Conservation (phyloP, 2,329 filamentous ascomycete genomes). For the Aureobasidium leucospermi region DNA sequence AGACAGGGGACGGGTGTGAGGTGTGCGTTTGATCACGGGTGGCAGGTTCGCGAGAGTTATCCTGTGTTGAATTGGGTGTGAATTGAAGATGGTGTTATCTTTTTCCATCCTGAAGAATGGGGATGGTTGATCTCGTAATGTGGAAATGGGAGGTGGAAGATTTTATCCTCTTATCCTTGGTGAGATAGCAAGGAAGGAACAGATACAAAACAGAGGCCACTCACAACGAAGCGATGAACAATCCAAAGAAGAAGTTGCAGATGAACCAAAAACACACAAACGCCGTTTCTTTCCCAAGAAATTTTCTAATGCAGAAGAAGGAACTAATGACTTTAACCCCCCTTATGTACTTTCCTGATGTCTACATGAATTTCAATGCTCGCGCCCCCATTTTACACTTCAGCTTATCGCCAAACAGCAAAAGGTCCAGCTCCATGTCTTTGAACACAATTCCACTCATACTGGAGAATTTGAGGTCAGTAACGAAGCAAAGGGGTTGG, state of each 20-base stretch:
- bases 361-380: background rate
- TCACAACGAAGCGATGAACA: no score
- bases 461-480: conserved; percentile 13
- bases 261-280: no score
- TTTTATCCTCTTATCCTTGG: no score
- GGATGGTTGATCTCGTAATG: no score
- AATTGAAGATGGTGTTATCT: background rate
- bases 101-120: no score
- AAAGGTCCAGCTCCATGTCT: conserved; percentile 8
- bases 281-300: no score
- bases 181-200: no score
- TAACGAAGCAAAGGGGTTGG: background rate
- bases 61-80: background rate
- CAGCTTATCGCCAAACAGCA: background rate
- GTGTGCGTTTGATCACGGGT: conserved; percentile 13
- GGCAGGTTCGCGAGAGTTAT: conserved; percentile 10
- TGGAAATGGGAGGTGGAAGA: no score
- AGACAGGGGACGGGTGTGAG: background rate
- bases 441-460: conserved; percentile 31
- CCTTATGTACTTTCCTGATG: background rate
- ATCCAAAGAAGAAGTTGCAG: no score
- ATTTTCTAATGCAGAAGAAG: background rate
- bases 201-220: no score
- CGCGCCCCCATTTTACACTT: background rate
- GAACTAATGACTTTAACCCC: background rate